Percentiles rank a stretch among this genome's conserved stretches.
These are phyloP conservation scores for Lactifluus volemus DNA, from an alignment of 768 basidiomycete species.

Conservation along the genomic window DNA sequence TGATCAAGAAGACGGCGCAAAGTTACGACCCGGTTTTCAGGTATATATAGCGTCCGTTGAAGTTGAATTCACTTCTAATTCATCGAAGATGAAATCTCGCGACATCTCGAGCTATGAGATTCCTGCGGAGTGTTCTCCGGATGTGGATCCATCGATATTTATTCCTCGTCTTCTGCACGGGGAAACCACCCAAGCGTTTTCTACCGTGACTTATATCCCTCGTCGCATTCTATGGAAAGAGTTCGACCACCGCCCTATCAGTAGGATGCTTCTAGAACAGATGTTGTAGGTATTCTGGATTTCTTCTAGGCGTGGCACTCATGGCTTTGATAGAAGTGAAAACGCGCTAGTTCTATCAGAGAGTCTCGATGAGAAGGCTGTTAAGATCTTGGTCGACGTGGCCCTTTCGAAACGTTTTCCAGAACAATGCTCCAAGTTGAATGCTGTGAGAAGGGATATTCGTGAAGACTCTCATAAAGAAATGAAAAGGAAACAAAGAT, in stretches of 20 bases:
- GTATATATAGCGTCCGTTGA: conserved; percentile 24
- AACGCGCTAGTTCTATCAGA: not conserved
- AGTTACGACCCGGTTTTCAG: conserved; percentile 36
- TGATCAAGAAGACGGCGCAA: conserved; percentile 46
- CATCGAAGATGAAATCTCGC: not conserved
- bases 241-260: not conserved
- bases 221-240: not conserved
- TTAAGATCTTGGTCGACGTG: not conserved
- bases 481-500: not conserved
- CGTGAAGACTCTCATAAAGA: not conserved
- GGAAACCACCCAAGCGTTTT: conserved; percentile 18
- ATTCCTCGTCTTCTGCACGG: conserved; percentile 8
- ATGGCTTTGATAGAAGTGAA: not conserved
- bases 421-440: not conserved
- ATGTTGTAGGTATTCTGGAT: not conserved
- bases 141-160: not conserved
- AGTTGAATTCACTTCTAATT: not conserved
- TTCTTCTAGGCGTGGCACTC: not conserved
- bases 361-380: not conserved
- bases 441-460: not conserved
- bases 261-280: not conserved
- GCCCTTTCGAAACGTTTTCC: not conserved
- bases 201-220: not conserved
- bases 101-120: not conserved
- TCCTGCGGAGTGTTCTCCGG: not conserved